phyloP scores from a whole-genome alignment of 331 rosid genomes.

The Acacia concinna region DNA sequence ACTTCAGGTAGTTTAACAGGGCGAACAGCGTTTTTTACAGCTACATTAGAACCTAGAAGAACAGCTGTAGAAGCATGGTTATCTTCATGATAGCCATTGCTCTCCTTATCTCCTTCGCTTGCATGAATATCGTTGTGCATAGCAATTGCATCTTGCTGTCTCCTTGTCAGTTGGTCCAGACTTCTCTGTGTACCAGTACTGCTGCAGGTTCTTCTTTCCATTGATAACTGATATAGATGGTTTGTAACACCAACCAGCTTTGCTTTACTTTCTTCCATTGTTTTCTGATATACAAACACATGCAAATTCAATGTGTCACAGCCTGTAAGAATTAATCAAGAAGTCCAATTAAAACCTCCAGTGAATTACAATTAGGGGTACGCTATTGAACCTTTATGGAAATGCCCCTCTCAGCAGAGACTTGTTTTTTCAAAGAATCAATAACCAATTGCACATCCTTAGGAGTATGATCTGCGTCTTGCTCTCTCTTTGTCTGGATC shows the following conservation, averaged over 20 bases:
- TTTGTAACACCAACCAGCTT: conserved; percentile 66
- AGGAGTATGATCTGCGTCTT: conserved; percentile 34
- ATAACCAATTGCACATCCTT: conserved; percentile 61
- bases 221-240: conserved; percentile 51
- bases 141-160: conserved; percentile 85
- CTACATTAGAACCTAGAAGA: conserved; percentile 89
- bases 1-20: conserved; percentile 85
- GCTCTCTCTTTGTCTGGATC: conserved; percentile 44
- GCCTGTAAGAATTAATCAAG: background rate
- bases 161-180: conserved; percentile 66
- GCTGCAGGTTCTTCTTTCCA: conserved; percentile 56
- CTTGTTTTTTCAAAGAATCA: conserved; percentile 79
- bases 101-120: conserved; percentile 60
- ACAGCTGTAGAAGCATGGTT: conserved; percentile 80
- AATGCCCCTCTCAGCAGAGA: conserved; percentile 57
- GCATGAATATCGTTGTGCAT: conserved; percentile 76
- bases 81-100: conserved; percentile 66
- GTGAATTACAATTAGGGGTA: conserved; percentile 5
- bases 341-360: conserved; percentile 16
- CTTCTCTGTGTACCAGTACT: conserved; percentile 39
- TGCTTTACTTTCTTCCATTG: conserved; percentile 79
- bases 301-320: background rate
- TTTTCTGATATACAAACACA: conserved; percentile 53
- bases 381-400: conserved; percentile 58
- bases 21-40: conserved; percentile 89